Evolutionary conservation across 2,329 filamentous ascomycete species (phyloP).

Genomic region (Triangularia verruculosa): DNA sequence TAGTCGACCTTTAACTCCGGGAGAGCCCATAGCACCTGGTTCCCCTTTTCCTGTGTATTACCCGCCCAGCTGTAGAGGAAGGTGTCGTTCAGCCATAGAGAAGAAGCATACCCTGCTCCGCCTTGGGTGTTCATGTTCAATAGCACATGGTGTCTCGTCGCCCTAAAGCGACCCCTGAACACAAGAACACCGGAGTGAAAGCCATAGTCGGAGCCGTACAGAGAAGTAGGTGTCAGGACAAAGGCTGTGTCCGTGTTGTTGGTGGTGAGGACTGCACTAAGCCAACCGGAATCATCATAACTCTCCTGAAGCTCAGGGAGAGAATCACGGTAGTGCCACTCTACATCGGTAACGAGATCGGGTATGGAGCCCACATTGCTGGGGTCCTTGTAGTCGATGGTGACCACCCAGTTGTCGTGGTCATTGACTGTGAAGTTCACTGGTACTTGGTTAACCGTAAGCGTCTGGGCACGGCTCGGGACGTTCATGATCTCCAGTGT

Average conservation of each 20-base stretch:
- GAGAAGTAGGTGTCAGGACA: constrained; percentile 35
- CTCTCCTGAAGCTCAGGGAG: constrained; percentile 63
- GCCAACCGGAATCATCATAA: constrained; percentile 71
- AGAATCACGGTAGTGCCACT: constrained; percentile 67
- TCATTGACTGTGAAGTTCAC: constrained; percentile 36
- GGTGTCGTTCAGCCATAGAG: constrained; percentile 61
- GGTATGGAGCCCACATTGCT: constrained; percentile 36
- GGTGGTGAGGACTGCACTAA: constrained; percentile 51
- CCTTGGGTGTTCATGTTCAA: constrained; percentile 62
- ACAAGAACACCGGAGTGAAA: constrained; percentile 67
- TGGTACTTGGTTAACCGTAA: constrained; percentile 43
- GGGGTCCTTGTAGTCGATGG: constrained; percentile 47
- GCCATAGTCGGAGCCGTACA: constrained; percentile 71
- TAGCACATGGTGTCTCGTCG: constrained; percentile 56
- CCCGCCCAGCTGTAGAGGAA: constrained; percentile 66
- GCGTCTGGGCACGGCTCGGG: constrained; percentile 43
- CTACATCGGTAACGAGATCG: not conserved
- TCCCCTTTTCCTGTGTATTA: constrained; percentile 48
- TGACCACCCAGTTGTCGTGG: constrained; percentile 48
- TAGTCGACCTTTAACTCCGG: constrained; percentile 48
- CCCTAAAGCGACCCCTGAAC: constrained; percentile 67
- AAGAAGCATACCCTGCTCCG: constrained; percentile 64
- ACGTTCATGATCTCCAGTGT: constrained; percentile 66
- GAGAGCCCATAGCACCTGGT: constrained; percentile 49
- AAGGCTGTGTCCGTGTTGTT: constrained; percentile 66